These are phyloP conservation scores for Xylariaceae sp. DNA, from an alignment of 2,329 filamentous ascomycete species.

Conservation along the genomic window DNA sequence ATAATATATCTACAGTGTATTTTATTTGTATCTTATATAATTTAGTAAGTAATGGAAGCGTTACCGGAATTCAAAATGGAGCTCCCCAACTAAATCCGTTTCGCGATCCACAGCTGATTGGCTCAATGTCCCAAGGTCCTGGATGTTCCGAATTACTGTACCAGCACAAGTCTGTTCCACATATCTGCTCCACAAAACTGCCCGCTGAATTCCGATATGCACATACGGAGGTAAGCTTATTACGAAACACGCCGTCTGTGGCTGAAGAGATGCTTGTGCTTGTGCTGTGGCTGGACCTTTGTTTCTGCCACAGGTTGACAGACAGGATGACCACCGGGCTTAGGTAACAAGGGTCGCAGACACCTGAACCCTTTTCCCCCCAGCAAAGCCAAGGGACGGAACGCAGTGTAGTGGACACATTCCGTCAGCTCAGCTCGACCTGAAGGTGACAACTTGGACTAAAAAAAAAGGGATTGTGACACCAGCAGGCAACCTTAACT, in stretches of 20 bases:
- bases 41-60: not conserved
- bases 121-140: conserved; percentile 22
- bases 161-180: not conserved
- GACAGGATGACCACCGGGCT: no score
- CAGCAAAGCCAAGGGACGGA: not conserved
- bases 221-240: no score
- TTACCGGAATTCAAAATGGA: conserved; percentile 38
- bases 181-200: conserved; percentile 3
- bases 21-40: no score
- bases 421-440: conserved; percentile 25
- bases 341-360: no score
- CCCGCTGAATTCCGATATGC: no score
- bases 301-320: no score
- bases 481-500: not conserved
- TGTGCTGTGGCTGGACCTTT: no score
- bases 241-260: not conserved
- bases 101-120: conserved; percentile 41
- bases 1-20: no score
- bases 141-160: conserved; percentile 16
- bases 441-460: conserved; percentile 17
- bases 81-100: conserved; percentile 41
- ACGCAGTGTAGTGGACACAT: conserved; percentile 11
- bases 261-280: no score
- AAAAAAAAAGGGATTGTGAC: conserved; percentile 16
- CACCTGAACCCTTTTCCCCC: no score